Percentiles rank a stretch among this genome's conserved stretches.
Conservation (phyloP, 805 yeast genomes). For the Spathaspora hagerdaliae region DNA sequence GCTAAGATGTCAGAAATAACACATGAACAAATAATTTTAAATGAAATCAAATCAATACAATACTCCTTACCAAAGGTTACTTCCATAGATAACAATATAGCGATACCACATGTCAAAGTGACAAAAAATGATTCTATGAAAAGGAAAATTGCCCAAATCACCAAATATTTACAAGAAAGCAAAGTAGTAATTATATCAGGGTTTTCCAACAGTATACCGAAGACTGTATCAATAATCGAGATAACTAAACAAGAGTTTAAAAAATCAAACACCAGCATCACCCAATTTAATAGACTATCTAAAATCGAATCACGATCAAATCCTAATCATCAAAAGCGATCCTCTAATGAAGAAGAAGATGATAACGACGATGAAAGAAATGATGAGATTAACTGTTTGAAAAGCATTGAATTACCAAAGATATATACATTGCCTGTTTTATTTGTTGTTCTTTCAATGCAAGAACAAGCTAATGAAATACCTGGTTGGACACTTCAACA, state of each 20-base stretch:
- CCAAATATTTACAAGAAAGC: slow-evolving; percentile 1
- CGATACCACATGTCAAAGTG: slow-evolving; percentile 1
- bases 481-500: slow-evolving; percentile 5
- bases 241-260: slow-evolving; percentile 11
- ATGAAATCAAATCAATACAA: too few relatives aligned
- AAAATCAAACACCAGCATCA: background rate
- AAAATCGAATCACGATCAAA: slow-evolving; percentile 4
- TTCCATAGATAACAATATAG: too few relatives aligned
- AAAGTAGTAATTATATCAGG: slow-evolving; percentile 8
- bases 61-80: too few relatives aligned
- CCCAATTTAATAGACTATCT: slow-evolving; percentile 13
- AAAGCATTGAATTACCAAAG: slow-evolving; percentile 8
- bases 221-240: slow-evolving; percentile 14
- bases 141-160: slow-evolving; percentile 8
- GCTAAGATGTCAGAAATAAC: too few relatives aligned
- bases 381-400: background rate
- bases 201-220: slow-evolving; percentile 11
- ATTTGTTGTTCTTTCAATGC: slow-evolving; percentile 4
- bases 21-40: too few relatives aligned
- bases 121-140: slow-evolving; percentile 18
- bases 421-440: slow-evolving; percentile 10
- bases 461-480: slow-evolving; percentile 1
- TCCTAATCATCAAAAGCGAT: slow-evolving; percentile 4
- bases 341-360: background rate
- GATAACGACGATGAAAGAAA: background rate